A percentile compares a stretch with the other conserved stretches of the same genome.
phyloP scores from a whole-genome alignment of 2,329 filamentous ascomycete species.

The Fusarium poae region DNA sequence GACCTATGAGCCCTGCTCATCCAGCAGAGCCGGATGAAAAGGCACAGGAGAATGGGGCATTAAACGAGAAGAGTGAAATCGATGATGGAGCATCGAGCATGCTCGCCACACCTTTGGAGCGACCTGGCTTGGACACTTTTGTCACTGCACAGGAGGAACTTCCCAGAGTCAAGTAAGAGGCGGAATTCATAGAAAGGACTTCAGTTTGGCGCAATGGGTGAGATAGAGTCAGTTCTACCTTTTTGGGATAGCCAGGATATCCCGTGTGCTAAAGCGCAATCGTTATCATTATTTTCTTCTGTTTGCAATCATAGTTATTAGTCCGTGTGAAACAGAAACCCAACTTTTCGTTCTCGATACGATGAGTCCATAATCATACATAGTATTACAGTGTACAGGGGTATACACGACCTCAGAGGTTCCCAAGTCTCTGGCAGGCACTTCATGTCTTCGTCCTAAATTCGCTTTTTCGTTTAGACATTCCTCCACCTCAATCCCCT shows the following conservation, averaged over 20 bases:
- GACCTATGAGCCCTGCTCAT: conserved; percentile 52
- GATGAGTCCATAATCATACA: conserved; percentile 49
- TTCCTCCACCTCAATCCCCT: background rate
- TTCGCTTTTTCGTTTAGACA: conserved; percentile 7
- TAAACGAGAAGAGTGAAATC: conserved; percentile 11
- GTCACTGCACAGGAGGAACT: conserved; percentile 65
- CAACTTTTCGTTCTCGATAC: conserved; percentile 26
- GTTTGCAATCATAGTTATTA: conserved; percentile 22
- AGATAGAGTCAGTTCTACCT: conserved; percentile 35
- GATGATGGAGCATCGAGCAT: conserved; percentile 14
- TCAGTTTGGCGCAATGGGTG: conserved; percentile 25
- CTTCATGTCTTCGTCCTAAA: conserved; percentile 13
- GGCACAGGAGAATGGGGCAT: background rate
- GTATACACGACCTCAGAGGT: conserved; percentile 50
- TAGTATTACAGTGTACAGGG: conserved; percentile 50
- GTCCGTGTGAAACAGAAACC: conserved; percentile 11
- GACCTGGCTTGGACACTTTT: conserved; percentile 66
- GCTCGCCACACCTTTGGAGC: conserved; percentile 29
- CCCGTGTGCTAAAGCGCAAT: conserved; percentile 29
- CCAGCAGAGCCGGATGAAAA: conserved; percentile 6
- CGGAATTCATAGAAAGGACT: conserved; percentile 16
- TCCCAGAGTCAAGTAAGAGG: conserved; percentile 48
- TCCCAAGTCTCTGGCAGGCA: conserved; percentile 28
- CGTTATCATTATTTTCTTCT: conserved; percentile 27
- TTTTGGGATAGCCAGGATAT: conserved; percentile 32